phyloP scores from a whole-genome alignment of 1,139 yeast genomes.

The Yamadazyma blattariae region DNA sequence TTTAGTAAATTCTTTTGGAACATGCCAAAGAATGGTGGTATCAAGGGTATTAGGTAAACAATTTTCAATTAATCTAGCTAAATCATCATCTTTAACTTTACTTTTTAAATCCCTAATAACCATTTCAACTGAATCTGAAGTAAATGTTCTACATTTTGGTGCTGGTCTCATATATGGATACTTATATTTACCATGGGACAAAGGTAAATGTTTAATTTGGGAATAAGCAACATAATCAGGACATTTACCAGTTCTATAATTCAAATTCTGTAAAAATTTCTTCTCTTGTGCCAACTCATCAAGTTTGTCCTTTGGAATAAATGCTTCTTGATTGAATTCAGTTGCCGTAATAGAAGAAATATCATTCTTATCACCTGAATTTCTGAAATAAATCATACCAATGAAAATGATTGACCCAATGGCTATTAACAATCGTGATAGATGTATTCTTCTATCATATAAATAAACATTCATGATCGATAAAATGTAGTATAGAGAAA shows the following conservation, averaged over 20 bases:
- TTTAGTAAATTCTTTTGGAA: slow-evolving; percentile 1
- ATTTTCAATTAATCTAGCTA: slow-evolving; percentile 75
- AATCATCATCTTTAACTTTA: slow-evolving; percentile 57
- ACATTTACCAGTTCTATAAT: slow-evolving; percentile 20
- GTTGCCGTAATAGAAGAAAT: too few relatives aligned
- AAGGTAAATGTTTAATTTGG: slow-evolving; percentile 45
- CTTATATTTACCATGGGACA: slow-evolving; percentile 42
- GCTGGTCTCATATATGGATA: slow-evolving; percentile 80
- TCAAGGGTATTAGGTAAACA: slow-evolving; percentile 86
- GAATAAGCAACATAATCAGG: slow-evolving; percentile 44
- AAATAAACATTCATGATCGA: too few relatives aligned
- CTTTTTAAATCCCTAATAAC: slow-evolving; percentile 51
- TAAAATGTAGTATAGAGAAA: too few relatives aligned
- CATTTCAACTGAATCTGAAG: slow-evolving; percentile 60
- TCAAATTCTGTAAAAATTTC: not conserved
- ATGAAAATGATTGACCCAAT: not conserved
- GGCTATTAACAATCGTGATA: not conserved
- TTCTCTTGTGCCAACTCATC: not conserved
- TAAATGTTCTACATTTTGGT: slow-evolving; percentile 68
- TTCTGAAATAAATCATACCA: not conserved
- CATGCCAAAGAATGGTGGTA: slow-evolving; percentile 79
- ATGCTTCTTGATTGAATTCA: too few relatives aligned
- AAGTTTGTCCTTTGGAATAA: not conserved
- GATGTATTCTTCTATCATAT: slow-evolving; percentile 1
- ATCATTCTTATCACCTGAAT: not conserved